These are phyloP conservation scores for Golovinomyces cichoracearum DNA, from an alignment of 2,329 filamentous ascomycete genomes.

Conservation along the genomic window DNA sequence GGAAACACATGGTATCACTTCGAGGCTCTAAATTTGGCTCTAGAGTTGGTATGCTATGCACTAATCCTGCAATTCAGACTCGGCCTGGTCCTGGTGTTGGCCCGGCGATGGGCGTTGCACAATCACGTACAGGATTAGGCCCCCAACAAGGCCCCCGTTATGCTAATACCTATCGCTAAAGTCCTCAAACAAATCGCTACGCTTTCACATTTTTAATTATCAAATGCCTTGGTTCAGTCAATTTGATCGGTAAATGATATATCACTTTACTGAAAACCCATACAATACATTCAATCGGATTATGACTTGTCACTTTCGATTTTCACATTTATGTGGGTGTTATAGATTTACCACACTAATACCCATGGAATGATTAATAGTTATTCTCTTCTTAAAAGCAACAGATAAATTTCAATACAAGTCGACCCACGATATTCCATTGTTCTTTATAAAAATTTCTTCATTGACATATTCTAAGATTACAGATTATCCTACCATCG, in stretches of 20 bases:
- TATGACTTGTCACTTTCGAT: slow-evolving; percentile 14
- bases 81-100: slow-evolving; percentile 66
- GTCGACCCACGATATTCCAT: slow-evolving; percentile 13
- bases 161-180: slow-evolving; percentile 30
- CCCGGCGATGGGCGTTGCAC: slow-evolving; percentile 26
- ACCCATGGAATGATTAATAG: slow-evolving; percentile 13
- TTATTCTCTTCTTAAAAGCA: slow-evolving; percentile 9
- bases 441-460: slow-evolving; percentile 16
- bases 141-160: slow-evolving; percentile 31
- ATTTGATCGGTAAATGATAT: slow-evolving; percentile 13
- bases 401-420: slow-evolving; percentile 5
- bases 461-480: slow-evolving; percentile 16
- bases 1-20: slow-evolving; percentile 98
- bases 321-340: slow-evolving; percentile 15
- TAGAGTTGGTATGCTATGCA: slow-evolving; percentile 94
- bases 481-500: slow-evolving; percentile 31
- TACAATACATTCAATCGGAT: slow-evolving; percentile 14
- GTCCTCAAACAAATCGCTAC: slow-evolving; percentile 6
- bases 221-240: slow-evolving; percentile 10
- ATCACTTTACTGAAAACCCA: slow-evolving; percentile 8
- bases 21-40: slow-evolving; percentile 96
- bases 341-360: slow-evolving; percentile 12
- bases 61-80: slow-evolving; percentile 71
- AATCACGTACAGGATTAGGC: slow-evolving; percentile 28
- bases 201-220: slow-evolving; percentile 11